These are phyloP conservation scores for Metarhizium rileyi DNA, from an alignment of 2,329 filamentous ascomycete species.

Conservation along the genomic window DNA sequence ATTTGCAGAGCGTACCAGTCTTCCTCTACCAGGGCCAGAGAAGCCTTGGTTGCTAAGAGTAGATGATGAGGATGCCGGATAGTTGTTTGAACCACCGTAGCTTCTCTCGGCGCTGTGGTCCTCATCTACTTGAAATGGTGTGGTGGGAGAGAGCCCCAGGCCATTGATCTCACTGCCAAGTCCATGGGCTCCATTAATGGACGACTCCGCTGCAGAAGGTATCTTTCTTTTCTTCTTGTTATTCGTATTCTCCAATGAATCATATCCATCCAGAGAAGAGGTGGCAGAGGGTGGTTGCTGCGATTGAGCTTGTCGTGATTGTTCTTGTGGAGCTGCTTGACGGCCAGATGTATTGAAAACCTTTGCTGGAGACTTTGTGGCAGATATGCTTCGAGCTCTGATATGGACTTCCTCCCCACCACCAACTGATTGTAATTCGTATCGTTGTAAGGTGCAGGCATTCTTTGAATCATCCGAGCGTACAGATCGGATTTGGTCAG, in stretches of 20 bases:
- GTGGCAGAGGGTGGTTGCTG: constrained; percentile 57
- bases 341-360: constrained; percentile 32
- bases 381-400: constrained; percentile 25
- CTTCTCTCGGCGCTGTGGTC: constrained; percentile 15
- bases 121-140: constrained; percentile 21
- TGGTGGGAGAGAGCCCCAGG: constrained; percentile 15
- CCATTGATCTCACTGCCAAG: constrained; percentile 32
- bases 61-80: constrained; percentile 36
- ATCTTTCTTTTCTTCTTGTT: constrained; percentile 99
- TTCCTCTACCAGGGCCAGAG: constrained; percentile 75
- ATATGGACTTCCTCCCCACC: constrained; percentile 47
- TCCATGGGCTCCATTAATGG: constrained; percentile 31
- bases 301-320: constrained; percentile 33
- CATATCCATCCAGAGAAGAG: constrained; percentile 76
- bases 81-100: constrained; percentile 16
- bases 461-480: neutral
- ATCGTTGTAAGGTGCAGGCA: constrained; percentile 12
- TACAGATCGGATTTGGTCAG: neutral
- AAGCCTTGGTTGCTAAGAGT: constrained; percentile 49
- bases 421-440: constrained; percentile 19
- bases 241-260: constrained; percentile 96
- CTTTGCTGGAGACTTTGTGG: constrained; percentile 38
- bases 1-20: constrained; percentile 60
- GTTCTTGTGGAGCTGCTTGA: constrained; percentile 34
- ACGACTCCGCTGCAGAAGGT: constrained; percentile 70